Conservation (phyloP, 2,329 filamentous ascomycete genomes). For the Penicillium rolfsii region DNA sequence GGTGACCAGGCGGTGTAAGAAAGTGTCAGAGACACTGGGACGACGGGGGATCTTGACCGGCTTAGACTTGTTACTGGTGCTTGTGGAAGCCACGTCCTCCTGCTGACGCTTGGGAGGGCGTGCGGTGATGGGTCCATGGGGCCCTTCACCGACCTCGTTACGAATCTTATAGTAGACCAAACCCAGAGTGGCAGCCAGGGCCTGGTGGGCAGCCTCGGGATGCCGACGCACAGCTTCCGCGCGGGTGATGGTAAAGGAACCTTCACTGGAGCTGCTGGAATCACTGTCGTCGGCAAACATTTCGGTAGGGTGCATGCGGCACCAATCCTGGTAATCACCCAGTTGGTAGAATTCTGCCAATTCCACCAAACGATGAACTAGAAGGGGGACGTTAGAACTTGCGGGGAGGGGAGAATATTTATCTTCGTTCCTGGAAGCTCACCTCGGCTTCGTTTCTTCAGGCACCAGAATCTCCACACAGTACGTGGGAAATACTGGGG, state of each 20-base stretch:
- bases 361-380: conserved; percentile 45
- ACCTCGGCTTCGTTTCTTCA: conserved; percentile 47
- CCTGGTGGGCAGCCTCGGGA: conserved; percentile 47
- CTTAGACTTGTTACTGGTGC: conserved; percentile 39
- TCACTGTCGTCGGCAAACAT: conserved; percentile 41
- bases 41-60: conserved; percentile 41
- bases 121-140: conserved; percentile 30
- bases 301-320: conserved; percentile 39
- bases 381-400: conserved; percentile 13
- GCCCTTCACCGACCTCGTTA: conserved; percentile 44
- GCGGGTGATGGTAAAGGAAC: conserved; percentile 39
- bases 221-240: conserved; percentile 41
- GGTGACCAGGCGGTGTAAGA: conserved; percentile 37
- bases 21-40: conserved; percentile 37
- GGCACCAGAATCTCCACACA: conserved; percentile 48
- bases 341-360: conserved; percentile 47
- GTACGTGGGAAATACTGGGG: conserved; percentile 45
- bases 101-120: conserved; percentile 42
- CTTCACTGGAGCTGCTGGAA: conserved; percentile 45
- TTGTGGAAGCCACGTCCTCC: conserved; percentile 39
- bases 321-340: conserved; percentile 46
- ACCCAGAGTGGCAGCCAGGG: conserved; percentile 44
- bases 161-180: conserved; percentile 48
- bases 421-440: conserved; percentile 27
- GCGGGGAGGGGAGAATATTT: background rate